Conservation (phyloP, 345 rosid species). For the Citrus unshiu region DNA sequence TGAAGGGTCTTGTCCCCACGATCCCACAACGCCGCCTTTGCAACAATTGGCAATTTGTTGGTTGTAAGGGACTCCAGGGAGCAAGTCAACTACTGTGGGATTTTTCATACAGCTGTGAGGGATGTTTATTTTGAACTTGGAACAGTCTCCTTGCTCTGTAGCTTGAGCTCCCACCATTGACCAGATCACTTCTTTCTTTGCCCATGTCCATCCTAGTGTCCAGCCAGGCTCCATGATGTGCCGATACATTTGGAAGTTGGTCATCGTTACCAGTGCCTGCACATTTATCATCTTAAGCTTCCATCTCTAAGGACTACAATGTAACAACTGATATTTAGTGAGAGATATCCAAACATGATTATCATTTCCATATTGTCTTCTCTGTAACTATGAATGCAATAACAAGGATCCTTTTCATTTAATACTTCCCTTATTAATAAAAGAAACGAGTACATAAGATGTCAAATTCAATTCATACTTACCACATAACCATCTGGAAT, state of each 20-base stretch:
- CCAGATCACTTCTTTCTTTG: slow-evolving; percentile 50
- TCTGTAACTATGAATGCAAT: background rate
- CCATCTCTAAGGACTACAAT: background rate
- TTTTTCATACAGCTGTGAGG: slow-evolving; percentile 41
- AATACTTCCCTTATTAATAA: background rate
- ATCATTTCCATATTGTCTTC: background rate
- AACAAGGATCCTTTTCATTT: background rate
- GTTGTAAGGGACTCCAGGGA: slow-evolving; percentile 40
- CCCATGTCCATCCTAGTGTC: slow-evolving; percentile 47
- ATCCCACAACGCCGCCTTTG: slow-evolving; percentile 40
- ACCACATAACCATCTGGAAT: slow-evolving; percentile 27
- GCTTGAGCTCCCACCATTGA: slow-evolving; percentile 46
- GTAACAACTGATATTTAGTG: background rate
- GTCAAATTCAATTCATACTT: background rate
- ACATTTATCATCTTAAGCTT: slow-evolving; percentile 1
- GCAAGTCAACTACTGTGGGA: slow-evolving; percentile 45
- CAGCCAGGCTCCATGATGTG: slow-evolving; percentile 46
- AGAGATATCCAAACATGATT: background rate
- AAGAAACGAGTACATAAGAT: background rate
- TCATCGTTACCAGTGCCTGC: slow-evolving; percentile 41
- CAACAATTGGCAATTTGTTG: slow-evolving; percentile 46
- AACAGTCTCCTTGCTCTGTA: slow-evolving; percentile 49
- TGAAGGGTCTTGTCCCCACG: slow-evolving; percentile 38
- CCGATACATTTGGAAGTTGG: slow-evolving; percentile 42
- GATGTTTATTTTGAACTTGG: slow-evolving; percentile 44